phyloP scores from a whole-genome alignment of 73 alveolate species.

The Uronychia setigera region DNA sequence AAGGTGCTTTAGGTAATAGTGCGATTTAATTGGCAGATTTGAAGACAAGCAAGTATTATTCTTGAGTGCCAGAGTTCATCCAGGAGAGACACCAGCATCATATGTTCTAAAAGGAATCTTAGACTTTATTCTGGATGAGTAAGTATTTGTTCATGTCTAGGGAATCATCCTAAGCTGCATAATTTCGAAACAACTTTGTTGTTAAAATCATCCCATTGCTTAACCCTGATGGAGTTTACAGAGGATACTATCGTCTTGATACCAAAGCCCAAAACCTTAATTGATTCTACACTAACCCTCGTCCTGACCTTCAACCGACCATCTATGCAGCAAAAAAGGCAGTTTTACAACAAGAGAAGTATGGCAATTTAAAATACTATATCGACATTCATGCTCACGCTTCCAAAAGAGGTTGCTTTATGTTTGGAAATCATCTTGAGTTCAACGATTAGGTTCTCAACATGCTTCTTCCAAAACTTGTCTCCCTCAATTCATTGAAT shows the following conservation, averaged over 20 bases:
- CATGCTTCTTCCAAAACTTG: conserved; percentile 71
- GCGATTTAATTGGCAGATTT: no score
- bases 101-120: conserved; percentile 87
- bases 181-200: conserved; percentile 83
- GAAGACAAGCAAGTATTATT: conserved; percentile 83
- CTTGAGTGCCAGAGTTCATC: conserved; percentile 96
- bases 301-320: conserved; percentile 30
- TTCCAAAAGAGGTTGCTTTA: conserved; percentile 65
- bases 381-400: conserved; percentile 81
- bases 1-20: no score
- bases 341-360: conserved; percentile 52
- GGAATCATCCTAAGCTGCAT: conserved; percentile 17
- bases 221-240: conserved; percentile 95
- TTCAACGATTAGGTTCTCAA: conserved; percentile 76
- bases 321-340: conserved; percentile 60
- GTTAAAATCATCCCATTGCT: conserved; percentile 91
- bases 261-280: conserved; percentile 23
- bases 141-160: no score
- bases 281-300: conserved; percentile 63
- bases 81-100: conserved; percentile 98
- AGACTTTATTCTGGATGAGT: no score
- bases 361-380: conserved; percentile 36
- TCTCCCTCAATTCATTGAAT: conserved; percentile 68
- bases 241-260: conserved; percentile 89
- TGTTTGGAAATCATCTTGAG: conserved; percentile 68